Percentiles rank a stretch among this genome's conserved stretches.
These are phyloP conservation scores for Trichoderma citrinoviride DNA, from an alignment of 2,329 filamentous ascomycete genomes.

Conservation along the genomic window DNA sequence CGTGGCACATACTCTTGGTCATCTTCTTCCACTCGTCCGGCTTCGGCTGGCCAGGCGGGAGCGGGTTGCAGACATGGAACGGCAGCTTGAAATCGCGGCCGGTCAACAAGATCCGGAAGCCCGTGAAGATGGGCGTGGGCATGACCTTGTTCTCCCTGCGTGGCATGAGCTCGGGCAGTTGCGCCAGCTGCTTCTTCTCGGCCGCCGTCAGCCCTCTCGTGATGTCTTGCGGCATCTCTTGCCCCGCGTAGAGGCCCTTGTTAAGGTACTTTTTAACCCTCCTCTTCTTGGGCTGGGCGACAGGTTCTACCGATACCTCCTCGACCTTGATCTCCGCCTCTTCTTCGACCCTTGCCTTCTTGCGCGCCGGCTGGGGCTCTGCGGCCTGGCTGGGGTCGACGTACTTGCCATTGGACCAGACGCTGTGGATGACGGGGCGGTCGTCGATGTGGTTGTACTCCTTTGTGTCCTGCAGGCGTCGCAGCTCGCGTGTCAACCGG, in stretches of 20 bases:
- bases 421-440: slow-evolving; percentile 54
- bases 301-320: slow-evolving; percentile 40
- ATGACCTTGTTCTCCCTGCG: slow-evolving; percentile 56
- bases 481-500: slow-evolving; percentile 55
- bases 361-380: slow-evolving; percentile 37
- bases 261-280: slow-evolving; percentile 72
- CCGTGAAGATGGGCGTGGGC: slow-evolving; percentile 76
- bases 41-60: slow-evolving; percentile 82
- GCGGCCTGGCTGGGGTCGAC: slow-evolving; percentile 46
- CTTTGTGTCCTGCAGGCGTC: slow-evolving; percentile 60
- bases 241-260: slow-evolving; percentile 85
- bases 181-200: slow-evolving; percentile 52
- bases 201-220: slow-evolving; percentile 47
- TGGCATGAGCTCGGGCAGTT: slow-evolving; percentile 48
- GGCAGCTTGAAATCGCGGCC: slow-evolving; percentile 85
- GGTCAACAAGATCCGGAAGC: slow-evolving; percentile 65
- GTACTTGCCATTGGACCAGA: slow-evolving; percentile 65
- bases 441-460: slow-evolving; percentile 60
- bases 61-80: slow-evolving; percentile 83
- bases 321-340: slow-evolving; percentile 14
- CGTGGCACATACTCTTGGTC: slow-evolving; percentile 69
- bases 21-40: slow-evolving; percentile 91
- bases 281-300: slow-evolving; percentile 41
- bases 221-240: slow-evolving; percentile 54
- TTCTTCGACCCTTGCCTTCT: slow-evolving; percentile 27